Base-by-base conservation (phyloP, 805 yeast genomes). In the Kazachstania viticola region DNA sequence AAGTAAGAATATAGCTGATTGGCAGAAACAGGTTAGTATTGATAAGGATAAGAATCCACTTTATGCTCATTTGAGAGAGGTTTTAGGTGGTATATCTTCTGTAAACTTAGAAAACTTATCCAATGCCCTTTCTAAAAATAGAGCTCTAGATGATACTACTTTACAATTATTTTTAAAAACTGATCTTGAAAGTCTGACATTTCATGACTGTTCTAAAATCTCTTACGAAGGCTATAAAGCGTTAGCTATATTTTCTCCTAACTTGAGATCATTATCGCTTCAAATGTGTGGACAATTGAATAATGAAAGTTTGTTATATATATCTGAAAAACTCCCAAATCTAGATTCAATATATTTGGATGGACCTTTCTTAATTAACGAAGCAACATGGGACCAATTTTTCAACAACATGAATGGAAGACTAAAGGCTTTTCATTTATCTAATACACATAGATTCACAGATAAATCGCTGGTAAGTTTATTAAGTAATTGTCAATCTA, bases 211-310 rank as follows among this genome's bases (percentile, higher is more conserved):
- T 53, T 84, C 95, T 0, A 75, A 73, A 30, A 64, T 91, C 13
- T 71, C 73, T 16, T 65, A 68, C 25, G 78, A 71, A 38, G 70
- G 91, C 0, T 67, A 77, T 38, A 69, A 71, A 44, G 65, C 73
- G 40, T 72, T 91, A 24, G 85, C 87, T 0, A 65, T 93, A 0
- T 79, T 61, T 50, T 82, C 95, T 43, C 95, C 95, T 0, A 64
- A 76, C 17, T 39, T 91, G 3, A 75, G 70, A 41, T 54, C 64
- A 1, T 52, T 91, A 27, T 77, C 77, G 0, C 60, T 91, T 28
- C 73, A 75, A 36, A 88, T 87, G 96, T 88, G 97, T 62, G 98
- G 98, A 4, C 87, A 81, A 44, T 59, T 91, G 25, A 84, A 79
- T 44, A 81, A 81, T 49, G 85, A 78, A 40, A 78, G 79, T 35